A percentile compares a stretch with the other conserved stretches of the same genome.
Evolutionary conservation across 2,329 filamentous ascomycete species (phyloP).

Genomic region (Colletotrichum musicola): DNA sequence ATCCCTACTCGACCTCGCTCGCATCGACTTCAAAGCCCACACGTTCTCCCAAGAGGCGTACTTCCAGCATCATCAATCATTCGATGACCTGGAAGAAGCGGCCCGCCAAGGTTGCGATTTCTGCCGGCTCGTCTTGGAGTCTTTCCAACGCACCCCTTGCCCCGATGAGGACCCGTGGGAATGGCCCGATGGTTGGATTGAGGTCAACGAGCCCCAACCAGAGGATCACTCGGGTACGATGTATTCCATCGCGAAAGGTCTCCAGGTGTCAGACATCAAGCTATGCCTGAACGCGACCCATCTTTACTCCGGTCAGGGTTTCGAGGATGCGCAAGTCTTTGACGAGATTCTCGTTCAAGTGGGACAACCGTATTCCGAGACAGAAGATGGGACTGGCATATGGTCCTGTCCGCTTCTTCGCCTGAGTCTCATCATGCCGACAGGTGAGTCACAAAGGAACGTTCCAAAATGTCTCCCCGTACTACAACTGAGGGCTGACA

Average conservation of each 20-base stretch:
- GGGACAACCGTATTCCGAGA: neutral
- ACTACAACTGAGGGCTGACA: neutral
- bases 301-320: neutral
- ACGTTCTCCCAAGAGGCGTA: neutral
- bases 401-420: slow-evolving; percentile 1
- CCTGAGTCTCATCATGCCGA: neutral
- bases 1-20: slow-evolving; percentile 2
- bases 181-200: slow-evolving; percentile 4
- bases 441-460: neutral
- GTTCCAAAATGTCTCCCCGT: too few relatives aligned
- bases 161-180: neutral
- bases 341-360: slow-evolving; percentile 24
- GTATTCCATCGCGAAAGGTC: neutral
- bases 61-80: slow-evolving; percentile 4
- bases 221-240: neutral
- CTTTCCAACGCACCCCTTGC: neutral
- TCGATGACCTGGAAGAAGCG: neutral
- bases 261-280: neutral
- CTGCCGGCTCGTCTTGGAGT: slow-evolving; percentile 3
- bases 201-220: fast-evolving
- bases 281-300: slow-evolving; percentile 11
- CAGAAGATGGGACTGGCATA: neutral
- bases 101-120: slow-evolving; percentile 3
- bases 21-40: neutral
- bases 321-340: neutral